These are phyloP conservation scores for Aschersonia sp. DNA, from an alignment of 2,329 filamentous ascomycete genomes.

Conservation along the genomic window DNA sequence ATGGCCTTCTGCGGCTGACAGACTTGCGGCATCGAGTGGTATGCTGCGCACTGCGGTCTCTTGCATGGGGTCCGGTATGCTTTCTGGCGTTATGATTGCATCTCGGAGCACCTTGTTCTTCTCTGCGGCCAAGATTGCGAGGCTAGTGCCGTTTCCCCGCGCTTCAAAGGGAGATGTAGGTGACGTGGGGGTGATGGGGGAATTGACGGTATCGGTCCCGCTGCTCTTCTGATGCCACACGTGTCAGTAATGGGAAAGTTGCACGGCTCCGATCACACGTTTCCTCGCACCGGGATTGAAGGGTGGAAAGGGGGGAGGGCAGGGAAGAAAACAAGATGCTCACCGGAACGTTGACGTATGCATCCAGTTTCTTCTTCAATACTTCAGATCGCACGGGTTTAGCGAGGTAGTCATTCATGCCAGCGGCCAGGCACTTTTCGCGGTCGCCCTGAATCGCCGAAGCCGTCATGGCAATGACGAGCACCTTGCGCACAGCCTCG, in stretches of 20 bases:
- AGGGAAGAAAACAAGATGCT: not conserved
- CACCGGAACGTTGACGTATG: constrained; percentile 30
- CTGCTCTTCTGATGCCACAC: not conserved
- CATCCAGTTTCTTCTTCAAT: constrained; percentile 65
- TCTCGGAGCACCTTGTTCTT: constrained; percentile 1
- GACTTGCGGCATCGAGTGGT: not conserved
- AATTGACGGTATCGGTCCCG: not conserved
- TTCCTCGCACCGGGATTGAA: too few species aligned
- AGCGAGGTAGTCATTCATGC: constrained; percentile 95
- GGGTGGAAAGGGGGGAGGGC: not conserved
- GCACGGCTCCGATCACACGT: not conserved
- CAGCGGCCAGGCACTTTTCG: constrained; percentile 87
- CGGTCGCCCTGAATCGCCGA: constrained; percentile 87
- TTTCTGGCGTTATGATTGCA: not conserved
- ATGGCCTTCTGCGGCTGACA: too few species aligned
- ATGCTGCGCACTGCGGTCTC: constrained; percentile 18
- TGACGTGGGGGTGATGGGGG: constrained; percentile 5
- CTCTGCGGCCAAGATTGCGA: constrained; percentile 1
- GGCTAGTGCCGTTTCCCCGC: constrained; percentile 1
- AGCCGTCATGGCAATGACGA: constrained; percentile 97
- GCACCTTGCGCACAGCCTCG: constrained; percentile 61
- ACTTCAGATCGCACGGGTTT: constrained; percentile 88
- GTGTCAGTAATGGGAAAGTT: not conserved
- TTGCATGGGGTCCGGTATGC: constrained; percentile 13
- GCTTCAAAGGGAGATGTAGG: constrained; percentile 8